Evolutionary conservation across 306 rosid species (phyloP), one percentile per base, ranked within the genome.

Genomic region (Cyclanthera cordifolia): DNA sequence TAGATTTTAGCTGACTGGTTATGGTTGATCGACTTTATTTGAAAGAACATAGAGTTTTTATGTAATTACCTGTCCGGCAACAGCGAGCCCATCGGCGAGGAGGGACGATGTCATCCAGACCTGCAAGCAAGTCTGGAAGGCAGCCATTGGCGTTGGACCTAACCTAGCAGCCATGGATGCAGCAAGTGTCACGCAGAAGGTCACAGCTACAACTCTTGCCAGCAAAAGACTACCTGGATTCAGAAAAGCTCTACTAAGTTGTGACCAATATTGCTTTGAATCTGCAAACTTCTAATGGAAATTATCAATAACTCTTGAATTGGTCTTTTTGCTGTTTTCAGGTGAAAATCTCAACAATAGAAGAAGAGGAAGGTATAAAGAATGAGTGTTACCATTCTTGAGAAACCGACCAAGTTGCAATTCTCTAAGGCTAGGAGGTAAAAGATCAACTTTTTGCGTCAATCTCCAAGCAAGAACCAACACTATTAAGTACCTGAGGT

Each of bases 31-130:
- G 2, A 5, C 19, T 47, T 14, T 15, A 13, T 47, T 5, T 15
- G 52, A 19, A 47, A 47, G 2, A 14, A 14, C 6, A 25, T 55
- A n/a, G 11, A 15, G 78, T 17, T 56, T 81, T 64, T 16, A 37
- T 17, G 13, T 52, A 64, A 43, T 24, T 57, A 92, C 98, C 91
- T 93, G 99, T 21, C 87, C 85, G 7, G 99, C 84, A 54, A 93
- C 94, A 3, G 99, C 96, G 45, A 93, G 69, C 15, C 99, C 99
- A 77, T 90, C 99, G 7, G 99, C 81, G 20, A 93, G 95, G 72
- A 93, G 94, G 25, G 99, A 93, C 1, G 99, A 87, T 17, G 96
- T 90, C 41, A 93, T 57, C 99, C 99, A 93, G 48, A 93, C 94
- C 58, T 93, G 99, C 2, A 90, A 80, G 80, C 95, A 88, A 34